Conservation (phyloP, 2,329 filamentous ascomycete genomes). For the Colletotrichum spaethianum region DNA sequence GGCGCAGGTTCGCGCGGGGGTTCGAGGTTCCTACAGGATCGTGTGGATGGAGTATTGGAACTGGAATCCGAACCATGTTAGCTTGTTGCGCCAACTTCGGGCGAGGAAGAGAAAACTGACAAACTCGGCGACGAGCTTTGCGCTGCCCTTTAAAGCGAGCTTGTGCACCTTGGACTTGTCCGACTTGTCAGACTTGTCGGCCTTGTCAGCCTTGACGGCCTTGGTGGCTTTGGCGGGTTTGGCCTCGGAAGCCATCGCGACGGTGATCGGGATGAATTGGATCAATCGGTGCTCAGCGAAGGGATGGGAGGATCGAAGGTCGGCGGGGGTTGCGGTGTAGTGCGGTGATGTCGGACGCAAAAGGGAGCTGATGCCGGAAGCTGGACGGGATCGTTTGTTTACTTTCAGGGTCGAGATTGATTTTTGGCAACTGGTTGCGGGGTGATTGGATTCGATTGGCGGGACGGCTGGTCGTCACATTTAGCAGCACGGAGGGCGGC, state of each 20-base stretch:
- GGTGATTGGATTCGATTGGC: constrained; percentile 23
- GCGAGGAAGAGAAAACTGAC: constrained; percentile 66
- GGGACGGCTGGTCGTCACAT: neutral
- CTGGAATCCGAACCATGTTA: constrained; percentile 54
- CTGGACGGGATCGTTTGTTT: constrained; percentile 24
- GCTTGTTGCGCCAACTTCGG: constrained; percentile 17
- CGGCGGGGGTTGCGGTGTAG: neutral
- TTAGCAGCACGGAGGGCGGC: neutral
- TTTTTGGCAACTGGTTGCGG: constrained; percentile 31
- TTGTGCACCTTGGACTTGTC: constrained; percentile 94
- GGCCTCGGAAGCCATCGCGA: constrained; percentile 25
- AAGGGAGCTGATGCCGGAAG: neutral
- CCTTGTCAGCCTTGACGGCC: constrained; percentile 42
- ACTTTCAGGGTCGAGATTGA: constrained; percentile 25
- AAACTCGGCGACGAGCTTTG: constrained; percentile 95
- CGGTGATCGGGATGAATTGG: neutral
- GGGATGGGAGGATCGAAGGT: neutral
- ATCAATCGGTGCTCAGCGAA: neutral
- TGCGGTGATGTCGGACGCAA: neutral
- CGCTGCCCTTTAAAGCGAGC: constrained; percentile 86
- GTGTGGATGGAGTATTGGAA: constrained; percentile 99
- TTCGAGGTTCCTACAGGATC: constrained; percentile 77
- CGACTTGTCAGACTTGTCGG: constrained; percentile 39
- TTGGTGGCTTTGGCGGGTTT: constrained; percentile 32
- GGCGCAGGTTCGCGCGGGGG: neutral